phyloP scores from a whole-genome alignment of 495 filamentous ascomycete species.

The Penicillium paxilli region DNA sequence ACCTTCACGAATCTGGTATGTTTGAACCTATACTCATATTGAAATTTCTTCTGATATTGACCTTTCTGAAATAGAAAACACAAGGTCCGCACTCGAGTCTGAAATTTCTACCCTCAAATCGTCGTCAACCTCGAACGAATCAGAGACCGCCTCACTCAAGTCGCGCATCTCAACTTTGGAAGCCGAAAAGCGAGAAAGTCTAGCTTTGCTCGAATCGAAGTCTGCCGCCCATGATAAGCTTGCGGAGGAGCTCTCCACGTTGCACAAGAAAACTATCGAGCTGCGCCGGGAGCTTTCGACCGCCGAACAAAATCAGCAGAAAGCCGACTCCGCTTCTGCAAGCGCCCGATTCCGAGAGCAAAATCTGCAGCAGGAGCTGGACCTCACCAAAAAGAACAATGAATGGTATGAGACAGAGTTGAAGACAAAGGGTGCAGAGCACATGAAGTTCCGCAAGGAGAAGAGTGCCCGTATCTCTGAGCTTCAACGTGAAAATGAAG shows the following conservation, averaged over 20 bases:
- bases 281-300: constrained; percentile 75
- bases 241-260: constrained; percentile 78
- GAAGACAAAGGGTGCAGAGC: constrained; percentile 81
- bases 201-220: constrained; percentile 86
- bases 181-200: constrained; percentile 83
- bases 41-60: constrained; percentile 19
- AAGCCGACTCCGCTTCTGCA: constrained; percentile 71
- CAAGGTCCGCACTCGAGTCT: constrained; percentile 66
- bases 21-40: neutral
- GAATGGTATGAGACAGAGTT: constrained; percentile 91
- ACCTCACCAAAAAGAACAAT: constrained; percentile 79
- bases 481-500: constrained; percentile 85
- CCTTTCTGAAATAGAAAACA: constrained; percentile 50
- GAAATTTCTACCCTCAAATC: constrained; percentile 81
- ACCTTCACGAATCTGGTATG: constrained; percentile 77
- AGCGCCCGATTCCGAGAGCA: constrained; percentile 86
- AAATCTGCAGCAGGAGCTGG: constrained; percentile 82
- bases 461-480: constrained; percentile 83
- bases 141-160: constrained; percentile 74
- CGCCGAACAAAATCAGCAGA: constrained; percentile 79
- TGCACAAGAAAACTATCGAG: constrained; percentile 84
- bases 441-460: constrained; percentile 90
- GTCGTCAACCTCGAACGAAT: constrained; percentile 69
- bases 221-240: constrained; percentile 82
- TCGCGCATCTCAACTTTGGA: constrained; percentile 83